phyloP scores from a whole-genome alignment of 1,284 basidiomycete species.

The Cerioporus squamosus region DNA sequence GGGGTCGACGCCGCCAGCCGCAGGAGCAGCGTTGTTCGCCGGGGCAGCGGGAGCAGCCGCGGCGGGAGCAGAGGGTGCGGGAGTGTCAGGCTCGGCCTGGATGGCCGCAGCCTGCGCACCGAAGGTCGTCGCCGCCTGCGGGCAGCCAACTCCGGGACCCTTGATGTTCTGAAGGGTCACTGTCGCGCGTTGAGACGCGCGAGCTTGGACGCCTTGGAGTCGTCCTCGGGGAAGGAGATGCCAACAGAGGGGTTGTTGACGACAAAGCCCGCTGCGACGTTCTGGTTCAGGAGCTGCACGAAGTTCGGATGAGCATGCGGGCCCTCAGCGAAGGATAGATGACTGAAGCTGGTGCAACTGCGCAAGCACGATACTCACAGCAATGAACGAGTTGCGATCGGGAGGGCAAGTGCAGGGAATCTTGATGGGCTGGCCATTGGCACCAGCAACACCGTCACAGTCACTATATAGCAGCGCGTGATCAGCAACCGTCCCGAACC shows the following conservation, averaged over 20 bases:
- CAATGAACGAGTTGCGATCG: conserved; percentile 36
- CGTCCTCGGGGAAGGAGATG: conserved; percentile 63
- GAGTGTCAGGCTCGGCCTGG: conserved; percentile 18
- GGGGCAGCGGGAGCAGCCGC: conserved; percentile 3
- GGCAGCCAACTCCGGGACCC: conserved; percentile 43
- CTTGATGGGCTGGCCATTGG: conserved; percentile 34
- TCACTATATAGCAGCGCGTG: conserved; percentile 18
- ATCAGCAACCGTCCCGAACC: background rate
- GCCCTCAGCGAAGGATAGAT: too few relatives aligned
- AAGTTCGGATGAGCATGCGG: background rate
- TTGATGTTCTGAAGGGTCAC: conserved; percentile 43
- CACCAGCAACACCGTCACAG: conserved; percentile 28
- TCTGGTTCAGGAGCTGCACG: conserved; percentile 51
- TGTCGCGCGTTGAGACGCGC: conserved; percentile 52
- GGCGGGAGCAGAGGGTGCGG: conserved; percentile 11
- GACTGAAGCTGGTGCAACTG: background rate
- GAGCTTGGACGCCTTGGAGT: conserved; percentile 53
- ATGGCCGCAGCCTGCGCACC: conserved; percentile 35
- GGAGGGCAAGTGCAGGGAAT: conserved; percentile 52
- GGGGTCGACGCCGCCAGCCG: conserved; percentile 10
- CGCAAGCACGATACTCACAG: conserved; percentile 16
- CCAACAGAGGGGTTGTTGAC: conserved; percentile 61
- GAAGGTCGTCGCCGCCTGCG: conserved; percentile 40
- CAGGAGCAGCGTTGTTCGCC: background rate
- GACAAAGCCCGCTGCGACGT: conserved; percentile 61